Evolutionary conservation across 1,139 yeast genomes (phyloP).

Genomic region (Lodderomyces jiufengensis): DNA sequence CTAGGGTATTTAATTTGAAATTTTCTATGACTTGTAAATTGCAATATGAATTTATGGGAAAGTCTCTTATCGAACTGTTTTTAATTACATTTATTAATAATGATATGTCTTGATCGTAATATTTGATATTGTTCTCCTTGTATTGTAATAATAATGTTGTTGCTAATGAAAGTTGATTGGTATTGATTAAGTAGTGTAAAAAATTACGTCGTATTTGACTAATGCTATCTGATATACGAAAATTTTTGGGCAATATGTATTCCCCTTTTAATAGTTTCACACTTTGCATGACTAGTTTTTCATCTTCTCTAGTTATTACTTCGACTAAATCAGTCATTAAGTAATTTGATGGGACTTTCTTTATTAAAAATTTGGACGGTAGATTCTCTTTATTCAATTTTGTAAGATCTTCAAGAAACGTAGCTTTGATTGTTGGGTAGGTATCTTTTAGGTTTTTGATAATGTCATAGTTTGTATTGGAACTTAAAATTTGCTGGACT

Average conservation of each 20-base stretch:
- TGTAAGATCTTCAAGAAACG: conserved; percentile 2
- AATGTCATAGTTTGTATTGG: conserved; percentile 1
- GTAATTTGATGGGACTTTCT: neutral
- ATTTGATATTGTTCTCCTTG: neutral
- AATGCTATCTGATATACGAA: neutral
- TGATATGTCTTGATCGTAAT: neutral
- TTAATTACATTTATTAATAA: conserved; percentile 1
- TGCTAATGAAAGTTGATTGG: conserved; percentile 5
- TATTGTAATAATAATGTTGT: conserved; percentile 4
- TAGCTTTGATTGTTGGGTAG: neutral
- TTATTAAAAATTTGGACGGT: conserved; percentile 1
- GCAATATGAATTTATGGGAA: conserved; percentile 7
- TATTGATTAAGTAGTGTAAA: conserved; percentile 3
- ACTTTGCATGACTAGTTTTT: neutral
- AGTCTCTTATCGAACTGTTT: neutral
- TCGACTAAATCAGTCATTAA: conserved; percentile 2
- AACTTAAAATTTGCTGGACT: neutral
- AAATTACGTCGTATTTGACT: neutral
- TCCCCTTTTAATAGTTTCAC: neutral
- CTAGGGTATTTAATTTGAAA: conserved; percentile 1
- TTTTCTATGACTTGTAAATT: conserved; percentile 7
- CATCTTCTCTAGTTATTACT: neutral
- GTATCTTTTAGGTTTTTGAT: conserved; percentile 1
- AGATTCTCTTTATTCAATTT: neutral
- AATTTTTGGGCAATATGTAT: neutral